A percentile compares a stretch with the other conserved stretches of the same genome.
phyloP scores from a whole-genome alignment of 306 rosid species.

The Quercus glauca region DNA sequence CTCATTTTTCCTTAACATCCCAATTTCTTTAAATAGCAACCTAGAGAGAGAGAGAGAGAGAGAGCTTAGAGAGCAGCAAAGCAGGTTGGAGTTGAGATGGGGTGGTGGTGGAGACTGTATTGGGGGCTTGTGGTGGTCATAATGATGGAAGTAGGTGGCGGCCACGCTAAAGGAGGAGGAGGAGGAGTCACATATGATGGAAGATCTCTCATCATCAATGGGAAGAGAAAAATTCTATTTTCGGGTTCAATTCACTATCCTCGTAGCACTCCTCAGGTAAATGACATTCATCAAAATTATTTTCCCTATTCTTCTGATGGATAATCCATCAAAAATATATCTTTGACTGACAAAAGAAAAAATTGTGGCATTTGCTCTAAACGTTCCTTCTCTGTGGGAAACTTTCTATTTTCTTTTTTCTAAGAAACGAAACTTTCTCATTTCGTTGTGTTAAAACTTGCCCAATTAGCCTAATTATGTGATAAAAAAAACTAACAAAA shows the following conservation, averaged over 20 bases:
- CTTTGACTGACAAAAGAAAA: no score
- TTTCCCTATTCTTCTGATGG: no score
- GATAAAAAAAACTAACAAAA: no score
- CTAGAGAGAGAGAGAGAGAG: neutral
- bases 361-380: no score
- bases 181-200: constrained; percentile 57
- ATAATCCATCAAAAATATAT: no score
- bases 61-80: neutral
- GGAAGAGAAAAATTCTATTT: constrained; percentile 57
- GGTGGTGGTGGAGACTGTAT: constrained; percentile 17
- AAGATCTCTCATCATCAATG: constrained; percentile 75
- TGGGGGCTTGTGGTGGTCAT: constrained; percentile 1
- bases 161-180: constrained; percentile 2
- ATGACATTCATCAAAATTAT: neutral
- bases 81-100: constrained; percentile 14
- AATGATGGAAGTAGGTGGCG: neutral
- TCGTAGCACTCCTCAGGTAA: constrained; percentile 83
- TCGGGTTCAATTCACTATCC: constrained; percentile 92
- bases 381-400: no score
- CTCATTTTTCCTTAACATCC: no score
- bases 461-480: no score
- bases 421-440: no score
- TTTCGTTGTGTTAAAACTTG: no score
- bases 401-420: no score
- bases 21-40: neutral